Conservation (phyloP, 352 stramenopile genomes). For the Globisporangium acanthophoron region DNA sequence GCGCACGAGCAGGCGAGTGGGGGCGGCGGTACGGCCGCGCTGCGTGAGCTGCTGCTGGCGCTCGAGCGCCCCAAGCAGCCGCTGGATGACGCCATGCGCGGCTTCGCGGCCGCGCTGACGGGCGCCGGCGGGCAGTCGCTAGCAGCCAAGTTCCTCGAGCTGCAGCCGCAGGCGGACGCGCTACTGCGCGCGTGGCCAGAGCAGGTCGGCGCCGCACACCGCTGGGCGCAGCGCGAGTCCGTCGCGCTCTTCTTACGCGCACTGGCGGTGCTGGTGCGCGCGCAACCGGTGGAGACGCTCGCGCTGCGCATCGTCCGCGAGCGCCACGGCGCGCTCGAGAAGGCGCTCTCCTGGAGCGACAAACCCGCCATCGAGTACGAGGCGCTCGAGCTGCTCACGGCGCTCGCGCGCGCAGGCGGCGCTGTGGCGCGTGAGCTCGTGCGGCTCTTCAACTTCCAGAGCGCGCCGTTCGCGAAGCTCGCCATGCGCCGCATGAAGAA, state of each 20-base stretch:
- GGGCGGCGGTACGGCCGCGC: constrained; percentile 10
- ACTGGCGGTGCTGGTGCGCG: constrained; percentile 36
- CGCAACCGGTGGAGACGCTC: constrained; percentile 41
- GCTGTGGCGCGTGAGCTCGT: constrained; percentile 59
- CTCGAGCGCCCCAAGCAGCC: constrained; percentile 50
- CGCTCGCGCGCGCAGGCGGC: constrained; percentile 35
- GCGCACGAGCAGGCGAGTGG: neutral
- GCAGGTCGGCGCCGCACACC: constrained; percentile 29
- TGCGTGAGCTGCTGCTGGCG: constrained; percentile 68
- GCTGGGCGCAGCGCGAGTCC: constrained; percentile 65
- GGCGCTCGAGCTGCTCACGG: constrained; percentile 53
- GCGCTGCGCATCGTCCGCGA: constrained; percentile 64
- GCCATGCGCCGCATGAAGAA: constrained; percentile 56
- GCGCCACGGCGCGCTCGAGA: constrained; percentile 58
- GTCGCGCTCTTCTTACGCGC: constrained; percentile 65
- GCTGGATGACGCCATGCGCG: constrained; percentile 45
- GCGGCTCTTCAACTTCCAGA: constrained; percentile 77
- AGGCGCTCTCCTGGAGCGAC: constrained; percentile 79
- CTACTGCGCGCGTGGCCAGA: constrained; percentile 67
- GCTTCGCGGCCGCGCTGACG: constrained; percentile 27
- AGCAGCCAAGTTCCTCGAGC: constrained; percentile 36
- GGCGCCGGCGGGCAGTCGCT: constrained; percentile 2
- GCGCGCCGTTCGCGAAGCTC: constrained; percentile 53
- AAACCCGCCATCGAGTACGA: constrained; percentile 76
- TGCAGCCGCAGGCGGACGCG: constrained; percentile 51